Evolutionary conservation across 805 yeast species (phyloP), one percentile per base, ranked within the genome.

Genomic region (Middelhovenomyces tepae): DNA sequence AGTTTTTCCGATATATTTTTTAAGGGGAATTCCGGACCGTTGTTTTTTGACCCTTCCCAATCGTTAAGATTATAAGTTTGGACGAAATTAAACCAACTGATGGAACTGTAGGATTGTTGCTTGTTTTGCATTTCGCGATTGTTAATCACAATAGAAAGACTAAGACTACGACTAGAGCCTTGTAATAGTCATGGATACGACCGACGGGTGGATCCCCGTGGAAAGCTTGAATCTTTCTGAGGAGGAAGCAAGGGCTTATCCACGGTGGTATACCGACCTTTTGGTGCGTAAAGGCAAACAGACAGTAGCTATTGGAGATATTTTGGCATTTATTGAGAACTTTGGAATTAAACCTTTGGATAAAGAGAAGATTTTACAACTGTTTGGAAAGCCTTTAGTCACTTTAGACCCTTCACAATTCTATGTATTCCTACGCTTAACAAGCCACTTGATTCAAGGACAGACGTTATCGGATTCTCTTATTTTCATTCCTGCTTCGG

Each of bases 221-320:
- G 59, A 53, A 39, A 45, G 48, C 35, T 48, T 56, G 39, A 84
- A 84, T 37, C 66, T 89, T 28, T 71, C 94, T 0, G 67, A 68
- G 13, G 81, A 79, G 36, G 98, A 89, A 56, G 71, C 75, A 8
- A 74, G 78, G 47, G 81, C 95, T 1, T 89, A 89, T 56, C 71
- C 89, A 45, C 65, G 95, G 44, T 89, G 98, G 98, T 89, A 87
- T 55, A 79, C 85, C 44, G 87, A 84, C 49, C 73, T 89, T 20
- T 69, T 81, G 22, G 67, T 81, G 28, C 70, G 87, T 34, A 79
- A 80, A 42, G 57, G 50, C 40, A 75, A 76, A 23, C 68, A 76
- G 27, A 59, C 82, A 20, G 75, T 89, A 5, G 66, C 76, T 3
- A 60, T 89, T 41, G 69, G 66, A 7, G 97, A 91, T 53, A 82